Base-by-base conservation (phyloP, 2,329 filamentous ascomycete species). In the Beauveria pseudobassiana region DNA sequence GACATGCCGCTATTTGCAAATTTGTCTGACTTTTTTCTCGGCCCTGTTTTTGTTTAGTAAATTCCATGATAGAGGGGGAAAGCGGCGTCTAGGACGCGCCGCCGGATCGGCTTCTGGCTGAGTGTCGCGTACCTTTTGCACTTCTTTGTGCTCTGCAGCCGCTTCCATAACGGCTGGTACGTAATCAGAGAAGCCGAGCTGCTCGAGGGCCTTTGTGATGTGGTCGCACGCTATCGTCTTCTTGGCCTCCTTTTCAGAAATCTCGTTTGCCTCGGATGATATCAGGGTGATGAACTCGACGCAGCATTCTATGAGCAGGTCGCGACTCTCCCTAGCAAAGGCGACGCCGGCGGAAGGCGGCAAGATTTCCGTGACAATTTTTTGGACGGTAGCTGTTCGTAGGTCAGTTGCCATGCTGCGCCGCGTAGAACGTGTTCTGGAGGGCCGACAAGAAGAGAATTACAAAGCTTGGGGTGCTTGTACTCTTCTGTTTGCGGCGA, bases 201-300 rank as follows among this genome's bases (percentile, higher is more conserved):
- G 90, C 69, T 93, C 90, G 48, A 99, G 83, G 0, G 95, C 95
- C 71, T 93, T 93, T 71, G 93, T 96, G 69, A 99, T 96, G 78
- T 99, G 95, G 70, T 99, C 95, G 74, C 91, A 96, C 14, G 93
- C 93, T 69, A 99, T 99, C 4, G 95, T 99, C 83, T 99, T 99
- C 80, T 99, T 99, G 55, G 93, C 91, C 71, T 99, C 95, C 76
- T 96, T 96, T 74, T 99, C 95, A 14, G 93, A 96, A 66, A 99
- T 99, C 70, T 99, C 95, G 76, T 99, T 99, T 65, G 95, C 95
- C 78, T 99, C 93, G 53, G 91, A 96, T n/a, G 93, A 97, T 68
- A 99, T 90, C 70, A 99, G 85, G 20, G 95, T 98, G 75, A 99
- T 97, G 75, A 99, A 99, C 75, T 99, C 95, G 70, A 99, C 93